Evolutionary conservation across 2,329 filamentous ascomycete genomes (phyloP).

Genomic region (Cladosporium sp.): DNA sequence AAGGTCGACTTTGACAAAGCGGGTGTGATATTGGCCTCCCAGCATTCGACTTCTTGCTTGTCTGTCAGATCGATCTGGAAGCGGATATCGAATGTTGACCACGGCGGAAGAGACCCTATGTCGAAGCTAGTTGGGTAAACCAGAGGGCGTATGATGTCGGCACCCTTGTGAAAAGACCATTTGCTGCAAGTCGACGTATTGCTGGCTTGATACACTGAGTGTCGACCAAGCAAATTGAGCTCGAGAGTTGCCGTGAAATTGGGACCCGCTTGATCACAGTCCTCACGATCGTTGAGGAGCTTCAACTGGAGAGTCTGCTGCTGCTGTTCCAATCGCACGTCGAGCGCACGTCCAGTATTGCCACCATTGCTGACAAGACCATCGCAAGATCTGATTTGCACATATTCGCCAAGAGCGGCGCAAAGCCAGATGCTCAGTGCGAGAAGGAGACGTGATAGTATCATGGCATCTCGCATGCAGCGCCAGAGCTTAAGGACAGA

Average conservation of each 20-base stretch:
- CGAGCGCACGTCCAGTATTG: not conserved
- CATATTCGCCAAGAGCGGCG: not conserved
- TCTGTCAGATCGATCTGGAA: not conserved
- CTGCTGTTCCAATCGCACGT: not conserved
- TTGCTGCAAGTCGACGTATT: not conserved
- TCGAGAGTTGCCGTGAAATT: not conserved
- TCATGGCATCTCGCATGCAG: not conserved
- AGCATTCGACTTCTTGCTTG: not conserved
- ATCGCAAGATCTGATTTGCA: not conserved
- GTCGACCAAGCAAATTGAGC: not conserved
- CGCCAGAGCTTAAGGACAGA: not conserved
- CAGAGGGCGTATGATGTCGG: not conserved
- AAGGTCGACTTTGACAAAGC: not conserved
- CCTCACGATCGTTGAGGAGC: not conserved
- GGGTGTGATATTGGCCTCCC: not conserved
- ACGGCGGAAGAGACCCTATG: not conserved
- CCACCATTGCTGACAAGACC: not conserved
- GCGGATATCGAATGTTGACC: constrained; percentile 4
- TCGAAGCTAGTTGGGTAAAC: not conserved
- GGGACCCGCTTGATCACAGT: not conserved
- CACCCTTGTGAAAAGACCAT: not conserved
- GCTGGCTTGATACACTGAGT: not conserved
- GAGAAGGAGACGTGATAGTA: not conserved
- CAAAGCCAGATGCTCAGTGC: not conserved
- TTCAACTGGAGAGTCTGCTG: not conserved